Evolutionary conservation across 192 early-diverging fungal genomes (phyloP).

Genomic region (Polychytrium aggregatum): DNA sequence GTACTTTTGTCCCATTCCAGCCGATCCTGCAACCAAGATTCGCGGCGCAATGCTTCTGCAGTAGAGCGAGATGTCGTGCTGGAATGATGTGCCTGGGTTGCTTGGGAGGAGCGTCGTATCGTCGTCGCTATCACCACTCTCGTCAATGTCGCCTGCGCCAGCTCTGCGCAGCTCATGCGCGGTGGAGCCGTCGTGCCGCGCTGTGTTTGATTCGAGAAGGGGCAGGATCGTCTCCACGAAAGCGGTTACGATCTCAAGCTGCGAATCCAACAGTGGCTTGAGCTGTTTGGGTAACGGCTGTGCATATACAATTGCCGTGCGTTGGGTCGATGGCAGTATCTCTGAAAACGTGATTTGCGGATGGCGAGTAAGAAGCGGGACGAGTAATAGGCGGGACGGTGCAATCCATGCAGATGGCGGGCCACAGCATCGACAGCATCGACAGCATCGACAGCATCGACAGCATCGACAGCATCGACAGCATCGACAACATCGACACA

Average conservation of each 20-base stretch:
- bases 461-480: not conserved
- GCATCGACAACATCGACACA: not conserved
- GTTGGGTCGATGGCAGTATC: constrained; percentile 32
- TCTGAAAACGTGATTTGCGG: constrained; percentile 6
- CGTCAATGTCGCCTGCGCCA: not conserved
- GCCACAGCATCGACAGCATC: too few species aligned
- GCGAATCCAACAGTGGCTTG: constrained; percentile 18
- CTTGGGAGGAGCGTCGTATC: not conserved
- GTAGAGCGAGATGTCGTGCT: too few species aligned
- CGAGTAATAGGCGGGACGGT: not conserved
- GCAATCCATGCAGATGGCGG: not conserved
- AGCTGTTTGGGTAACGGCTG: constrained; percentile 29
- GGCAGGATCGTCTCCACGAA: too few species aligned
- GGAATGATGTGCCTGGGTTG: not conserved
- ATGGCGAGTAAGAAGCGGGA: constrained; percentile 1
- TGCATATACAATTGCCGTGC: constrained; percentile 25
- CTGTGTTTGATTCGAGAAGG: too few species aligned
- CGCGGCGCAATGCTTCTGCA: constrained; percentile 55
- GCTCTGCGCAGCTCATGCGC: too few species aligned
- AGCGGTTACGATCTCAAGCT: constrained; percentile 5
- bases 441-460: too few species aligned
- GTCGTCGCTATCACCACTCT: not conserved
- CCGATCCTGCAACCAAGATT: constrained; percentile 41
- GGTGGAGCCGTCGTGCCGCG: too few species aligned
- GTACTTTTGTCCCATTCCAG: constrained; percentile 47